Base-by-base conservation (phyloP, 805 yeast species). In the Brettanomyces bruxellensis region DNA sequence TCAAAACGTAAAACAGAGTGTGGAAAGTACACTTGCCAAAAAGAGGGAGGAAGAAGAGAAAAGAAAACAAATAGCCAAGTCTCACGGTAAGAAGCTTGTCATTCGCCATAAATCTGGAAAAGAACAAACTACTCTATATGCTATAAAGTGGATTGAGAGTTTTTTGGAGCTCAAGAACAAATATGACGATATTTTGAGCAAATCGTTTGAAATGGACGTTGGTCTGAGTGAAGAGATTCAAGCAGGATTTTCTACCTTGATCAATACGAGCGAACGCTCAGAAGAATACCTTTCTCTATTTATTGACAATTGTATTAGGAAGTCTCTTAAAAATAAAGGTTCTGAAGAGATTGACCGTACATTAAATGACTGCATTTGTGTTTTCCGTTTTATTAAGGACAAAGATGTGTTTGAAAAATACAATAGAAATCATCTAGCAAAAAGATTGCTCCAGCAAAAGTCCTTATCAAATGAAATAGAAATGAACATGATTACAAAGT, bases 361-460 rank as follows among this genome's bases (percentile, higher is more conserved):
- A 8, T 64, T 88, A 46, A 70, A 69, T 40, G 72, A 74, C 25
- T 76, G 88, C 0, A 72, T 86, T 11, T 64, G 71, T 23, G 72
- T 90, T 32, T 79, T 89, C 56, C 69, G 82, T 47, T 81, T 78
- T 57, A 71, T 89, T 41, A 73, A 78, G 49, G 96, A 90, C 55
- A 90, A 88, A 57, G 96, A 89, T 64, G 68, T 85, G 25, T 90
- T 89, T 65, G 95, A 88, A 58, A 83, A 78, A 38, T 81, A 84
- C 50, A 89, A 87, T 62, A 88, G 88, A 55, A 85, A 81, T 45
- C 96, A 86, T 65, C 70, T 90, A 48, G 95, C 96, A 1, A 87
- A 83, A 61, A 71, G 97, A 50, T 70, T 89, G 38, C 59, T 83
- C 36, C 72, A 78, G 47, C 70, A 71, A 52, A 67, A 62, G 53